Evolutionary conservation across 306 rosid genomes (phyloP), one percentile per base, ranked within the genome.

Genomic region (Crataegus laevigata): DNA sequence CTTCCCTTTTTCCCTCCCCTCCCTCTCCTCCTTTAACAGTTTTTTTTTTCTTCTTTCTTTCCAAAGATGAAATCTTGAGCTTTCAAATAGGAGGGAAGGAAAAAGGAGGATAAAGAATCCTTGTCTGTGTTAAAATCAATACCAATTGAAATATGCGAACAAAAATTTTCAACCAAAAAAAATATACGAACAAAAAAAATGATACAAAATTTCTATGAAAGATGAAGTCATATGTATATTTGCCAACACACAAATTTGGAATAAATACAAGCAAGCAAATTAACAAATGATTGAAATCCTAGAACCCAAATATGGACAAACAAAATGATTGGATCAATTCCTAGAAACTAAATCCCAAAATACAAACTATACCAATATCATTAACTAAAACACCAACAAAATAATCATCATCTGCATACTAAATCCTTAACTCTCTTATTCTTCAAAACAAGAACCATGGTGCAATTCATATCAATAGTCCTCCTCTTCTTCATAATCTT

Each of bases 401-500:
- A n/a, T 11, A 34, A 11, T 3, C 13, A 30, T 65, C 47, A 78
- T 6, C 40, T 47, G 54, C 96, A 94, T 29, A 36, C 75, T 42
- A 86, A 61, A 69, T 73, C 83, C 42, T 78, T 81, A 73, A 90
- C 32, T 26, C 58, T 61, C 58, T 36, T 65, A n/a, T 82, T 83
- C n/a, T 67, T 78, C 76, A 90, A 78, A 30, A 81, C 75, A 42
- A 94, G 83, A 29, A 52, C 75, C 67, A 94, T 64, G 25, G 69
- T 5, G 72, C 98, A 91, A 62, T 72, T 79, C 87, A 87, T 59
- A 47, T 86, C 73, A 2, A 73, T 3, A 18, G 54, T 84, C 69
- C 55, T 80, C 54, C 69, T 88, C 77, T 19, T 75, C 29, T 80
- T 76, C 0, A 91, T 14, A 65, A 85, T 75, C 61, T 87, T 83